Evolutionary conservation across 331 rosid species (phyloP).

Genomic region (Telfairia occidentalis): DNA sequence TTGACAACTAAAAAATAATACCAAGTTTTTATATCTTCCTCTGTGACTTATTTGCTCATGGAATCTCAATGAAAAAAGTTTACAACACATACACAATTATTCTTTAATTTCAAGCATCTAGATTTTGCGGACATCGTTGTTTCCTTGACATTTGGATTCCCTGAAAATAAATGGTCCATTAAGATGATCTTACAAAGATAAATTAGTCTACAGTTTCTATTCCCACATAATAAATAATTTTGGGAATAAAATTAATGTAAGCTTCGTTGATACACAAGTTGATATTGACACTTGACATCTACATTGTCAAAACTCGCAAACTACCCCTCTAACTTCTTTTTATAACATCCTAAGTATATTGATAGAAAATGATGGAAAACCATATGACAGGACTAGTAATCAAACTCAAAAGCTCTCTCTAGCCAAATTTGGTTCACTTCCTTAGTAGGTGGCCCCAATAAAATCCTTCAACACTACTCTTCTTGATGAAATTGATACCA

Average conservation of each 20-base stretch:
- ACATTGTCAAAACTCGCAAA: not conserved
- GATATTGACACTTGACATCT: no score
- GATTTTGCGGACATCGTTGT: no score
- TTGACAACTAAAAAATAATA: not conserved
- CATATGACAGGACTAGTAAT: not conserved
- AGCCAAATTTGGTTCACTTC: not conserved
- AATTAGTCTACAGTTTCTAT: not conserved
- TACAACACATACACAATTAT: not conserved
- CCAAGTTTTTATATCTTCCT: not conserved
- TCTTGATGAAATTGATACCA: not conserved
- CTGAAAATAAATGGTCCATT: not conserved
- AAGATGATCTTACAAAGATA: not conserved
- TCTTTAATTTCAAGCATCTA: no score
- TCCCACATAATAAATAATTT: not conserved
- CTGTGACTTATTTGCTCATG: not conserved
- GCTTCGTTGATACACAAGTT: not conserved
- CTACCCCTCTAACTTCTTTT: not conserved
- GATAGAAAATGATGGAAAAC: not conserved
- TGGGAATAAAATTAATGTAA: not conserved
- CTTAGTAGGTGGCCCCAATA: not conserved
- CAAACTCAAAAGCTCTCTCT: not conserved
- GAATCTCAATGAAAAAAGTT: not conserved
- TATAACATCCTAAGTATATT: not conserved
- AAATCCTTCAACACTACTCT: not conserved
- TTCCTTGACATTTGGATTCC: not conserved